Base-by-base conservation (phyloP, 202 grass and related monocot genomes). In the Carex sylvatica region DNA sequence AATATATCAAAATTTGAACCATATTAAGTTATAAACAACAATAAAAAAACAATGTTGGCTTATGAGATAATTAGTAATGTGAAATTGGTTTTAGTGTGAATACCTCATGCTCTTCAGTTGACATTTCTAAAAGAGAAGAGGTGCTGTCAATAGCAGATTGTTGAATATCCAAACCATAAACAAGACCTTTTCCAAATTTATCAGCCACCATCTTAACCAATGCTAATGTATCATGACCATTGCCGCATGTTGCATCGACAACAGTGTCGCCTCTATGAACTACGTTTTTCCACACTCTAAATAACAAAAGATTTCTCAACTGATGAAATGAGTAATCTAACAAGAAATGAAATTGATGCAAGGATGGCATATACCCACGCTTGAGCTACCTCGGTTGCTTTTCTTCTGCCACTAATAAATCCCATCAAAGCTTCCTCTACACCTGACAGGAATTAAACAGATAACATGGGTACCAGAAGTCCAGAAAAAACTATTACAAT, bases 191-290 rank as follows among this genome's bases (percentile, higher is more conserved):
- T 6, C 75, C 74, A 20, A 53, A 91, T 80, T 87, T 88, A 85
- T 88, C 85, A 71, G 88, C 78, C 61, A 98, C 90, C 90, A 94
- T 90, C 68, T 91, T 88, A 31, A 98, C 90, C 88, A 94, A 78
- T 83, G 92, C 89, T 3, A 94, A 76, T 0, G 90, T 95, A 70
- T 93, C 92, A 53, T 95, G 87, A 14, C 95, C 92, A 80, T 98
- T 93, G 79, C 95, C 95, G 0, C 95, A 98, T 69, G 95, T 98
- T n/a, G 95, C 95, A 84, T 98, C 95, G 56, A 93, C 85, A 63
- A 98, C 95, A 0, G 75, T 83, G 73, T 98, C 95, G 44, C 95
- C 92, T 83, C 83, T 90, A 36, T 15, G 88, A 53, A 95, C 82
- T 23, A 93, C 84, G 2, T 84, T 95, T 86, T 84, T 95, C 95